Evolutionary conservation across 768 basidiomycete genomes (phyloP).

Genomic region (Clitopilus passeckerianus): DNA sequence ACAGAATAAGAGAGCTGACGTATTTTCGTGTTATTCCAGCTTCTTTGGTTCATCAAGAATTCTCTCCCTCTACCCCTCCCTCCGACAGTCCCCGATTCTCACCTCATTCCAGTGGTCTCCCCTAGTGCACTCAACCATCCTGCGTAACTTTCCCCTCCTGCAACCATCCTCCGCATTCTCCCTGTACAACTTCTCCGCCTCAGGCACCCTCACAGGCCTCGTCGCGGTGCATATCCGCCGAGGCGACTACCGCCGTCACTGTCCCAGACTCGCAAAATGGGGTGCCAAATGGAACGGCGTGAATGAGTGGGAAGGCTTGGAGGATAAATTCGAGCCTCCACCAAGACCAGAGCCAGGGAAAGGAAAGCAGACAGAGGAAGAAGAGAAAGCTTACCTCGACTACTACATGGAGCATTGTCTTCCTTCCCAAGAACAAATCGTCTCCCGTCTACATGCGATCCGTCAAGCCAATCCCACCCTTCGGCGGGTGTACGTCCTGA

Average conservation of each 20-base stretch:
- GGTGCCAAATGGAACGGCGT: slow-evolving; percentile 42
- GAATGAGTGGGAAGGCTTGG: slow-evolving; percentile 34
- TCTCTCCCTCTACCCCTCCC: slow-evolving; percentile 36
- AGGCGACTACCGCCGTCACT: slow-evolving; percentile 55
- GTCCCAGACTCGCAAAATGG: slow-evolving; percentile 43
- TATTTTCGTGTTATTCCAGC: slow-evolving; percentile 30
- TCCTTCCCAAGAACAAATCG: slow-evolving; percentile 32
- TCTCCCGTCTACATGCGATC: slow-evolving; percentile 24
- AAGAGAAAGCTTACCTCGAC: slow-evolving; percentile 5
- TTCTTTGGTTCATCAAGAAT: slow-evolving; percentile 41
- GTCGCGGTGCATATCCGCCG: slow-evolving; percentile 52
- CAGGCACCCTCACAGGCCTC: slow-evolving; percentile 31
- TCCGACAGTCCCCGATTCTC: slow-evolving; percentile 44
- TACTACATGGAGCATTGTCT: slow-evolving; percentile 34
- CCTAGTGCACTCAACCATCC: slow-evolving; percentile 46
- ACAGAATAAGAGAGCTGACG: neutral
- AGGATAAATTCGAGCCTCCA: slow-evolving; percentile 34
- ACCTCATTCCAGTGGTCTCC: slow-evolving; percentile 59
- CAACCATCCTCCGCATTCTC: slow-evolving; percentile 23
- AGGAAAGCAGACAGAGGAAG: neutral
- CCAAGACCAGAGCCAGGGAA: neutral
- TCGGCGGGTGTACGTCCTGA: slow-evolving; percentile 30
- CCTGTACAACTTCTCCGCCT: slow-evolving; percentile 12
- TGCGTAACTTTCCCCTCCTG: slow-evolving; percentile 40
- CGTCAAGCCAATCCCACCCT: slow-evolving; percentile 21